Percentiles rank a stretch among this genome's conserved stretches.
These are phyloP conservation scores for Blastocystis sp. DNA, from an alignment of 352 stramenopile species.

Conservation along the genomic window DNA sequence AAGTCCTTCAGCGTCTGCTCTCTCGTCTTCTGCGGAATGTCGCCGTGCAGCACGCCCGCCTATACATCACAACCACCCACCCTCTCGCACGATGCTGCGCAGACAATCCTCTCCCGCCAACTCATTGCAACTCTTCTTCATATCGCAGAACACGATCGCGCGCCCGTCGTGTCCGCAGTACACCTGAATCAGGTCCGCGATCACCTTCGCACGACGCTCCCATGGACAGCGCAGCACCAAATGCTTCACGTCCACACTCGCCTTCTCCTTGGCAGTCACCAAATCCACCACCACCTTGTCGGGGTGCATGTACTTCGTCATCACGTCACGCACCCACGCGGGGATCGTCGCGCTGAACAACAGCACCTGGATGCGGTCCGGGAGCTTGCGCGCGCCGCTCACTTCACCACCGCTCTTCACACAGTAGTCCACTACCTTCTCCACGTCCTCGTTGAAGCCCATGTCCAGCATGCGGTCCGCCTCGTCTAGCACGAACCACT, in stretches of 20 bases:
- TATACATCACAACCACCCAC: slow-evolving; percentile 69
- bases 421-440: slow-evolving; percentile 85
- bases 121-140: slow-evolving; percentile 90
- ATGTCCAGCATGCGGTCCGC: slow-evolving; percentile 91
- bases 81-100: background rate
- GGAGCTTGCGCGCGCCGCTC: slow-evolving; percentile 52
- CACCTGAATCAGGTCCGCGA: slow-evolving; percentile 74
- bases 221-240: slow-evolving; percentile 87
- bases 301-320: slow-evolving; percentile 84
- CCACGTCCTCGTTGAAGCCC: slow-evolving; percentile 88
- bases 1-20: slow-evolving; percentile 94
- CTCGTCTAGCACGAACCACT: slow-evolving; percentile 88
- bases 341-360: slow-evolving; percentile 89
- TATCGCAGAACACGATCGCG: slow-evolving; percentile 89
- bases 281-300: slow-evolving; percentile 85
- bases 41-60: slow-evolving; percentile 71
- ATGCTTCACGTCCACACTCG: slow-evolving; percentile 85
- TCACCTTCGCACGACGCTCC: slow-evolving; percentile 76
- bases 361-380: slow-evolving; percentile 79
- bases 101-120: slow-evolving; percentile 77
- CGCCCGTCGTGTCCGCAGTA: slow-evolving; percentile 79
- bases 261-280: slow-evolving; percentile 82
- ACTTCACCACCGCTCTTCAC: slow-evolving; percentile 72
- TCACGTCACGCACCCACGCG: slow-evolving; percentile 84
- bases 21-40: slow-evolving; percentile 83